These are phyloP conservation scores for Clavaria fumosa DNA, from an alignment of 768 basidiomycete species.

Conservation along the genomic window DNA sequence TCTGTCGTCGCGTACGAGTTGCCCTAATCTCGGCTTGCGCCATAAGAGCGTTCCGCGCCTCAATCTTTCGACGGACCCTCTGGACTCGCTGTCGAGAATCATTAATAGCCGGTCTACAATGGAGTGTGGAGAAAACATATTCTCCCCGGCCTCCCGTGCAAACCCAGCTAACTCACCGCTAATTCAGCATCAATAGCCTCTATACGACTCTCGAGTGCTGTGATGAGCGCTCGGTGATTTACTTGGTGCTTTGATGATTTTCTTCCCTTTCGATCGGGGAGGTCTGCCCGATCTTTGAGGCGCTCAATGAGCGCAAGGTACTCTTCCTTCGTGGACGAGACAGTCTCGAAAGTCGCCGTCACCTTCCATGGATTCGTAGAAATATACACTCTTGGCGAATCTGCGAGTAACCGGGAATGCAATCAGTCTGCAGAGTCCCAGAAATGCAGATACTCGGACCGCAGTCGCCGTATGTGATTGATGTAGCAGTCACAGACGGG, in stretches of 20 bases:
- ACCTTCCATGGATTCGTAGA: slow-evolving; percentile 90
- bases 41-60: slow-evolving; percentile 45
- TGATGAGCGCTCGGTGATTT: slow-evolving; percentile 46
- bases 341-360: slow-evolving; percentile 55
- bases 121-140: slow-evolving; percentile 1
- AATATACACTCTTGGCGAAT: slow-evolving; percentile 70
- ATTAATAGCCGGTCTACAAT: slow-evolving; percentile 9
- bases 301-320: slow-evolving; percentile 49
- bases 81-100: slow-evolving; percentile 43
- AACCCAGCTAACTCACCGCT: slow-evolving; percentile 35
- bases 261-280: slow-evolving; percentile 30
- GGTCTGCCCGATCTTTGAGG: slow-evolving; percentile 41
- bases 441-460: too few relatives aligned
- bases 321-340: slow-evolving; percentile 60
- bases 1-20: slow-evolving; percentile 62
- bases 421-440: too few relatives aligned
- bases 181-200: slow-evolving; percentile 55
- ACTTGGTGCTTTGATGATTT: slow-evolving; percentile 41
- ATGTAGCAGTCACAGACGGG: too few relatives aligned
- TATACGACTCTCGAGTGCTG: slow-evolving; percentile 45
- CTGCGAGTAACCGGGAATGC: slow-evolving; percentile 25
- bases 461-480: too few relatives aligned
- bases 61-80: slow-evolving; percentile 51
- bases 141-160: neutral
- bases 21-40: slow-evolving; percentile 68